Conservation (phyloP, 2,329 filamentous ascomycete genomes). For the Colletotrichum musicola region DNA sequence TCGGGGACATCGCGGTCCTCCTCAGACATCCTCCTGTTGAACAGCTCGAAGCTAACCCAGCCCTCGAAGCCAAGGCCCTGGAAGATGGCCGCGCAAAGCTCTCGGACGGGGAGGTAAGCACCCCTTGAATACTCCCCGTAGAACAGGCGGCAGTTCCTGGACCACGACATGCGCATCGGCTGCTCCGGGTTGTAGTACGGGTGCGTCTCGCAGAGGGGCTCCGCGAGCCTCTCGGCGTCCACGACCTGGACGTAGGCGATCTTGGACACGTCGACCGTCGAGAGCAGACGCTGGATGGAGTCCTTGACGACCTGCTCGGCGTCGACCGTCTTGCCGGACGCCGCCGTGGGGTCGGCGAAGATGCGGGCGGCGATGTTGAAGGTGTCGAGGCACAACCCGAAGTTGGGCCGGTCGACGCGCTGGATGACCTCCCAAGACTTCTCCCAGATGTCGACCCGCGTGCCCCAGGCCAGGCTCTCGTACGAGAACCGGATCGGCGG, state of each 20-base stretch:
- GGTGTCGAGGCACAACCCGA: slow-evolving; percentile 82
- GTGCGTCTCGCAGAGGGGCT: slow-evolving; percentile 66
- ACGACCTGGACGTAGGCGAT: slow-evolving; percentile 84
- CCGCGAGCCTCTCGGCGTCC: slow-evolving; percentile 74
- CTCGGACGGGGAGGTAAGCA: slow-evolving; percentile 75
- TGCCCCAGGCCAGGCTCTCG: slow-evolving; percentile 81
- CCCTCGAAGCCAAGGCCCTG: slow-evolving; percentile 75
- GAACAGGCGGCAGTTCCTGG: slow-evolving; percentile 75
- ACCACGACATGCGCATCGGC: slow-evolving; percentile 79
- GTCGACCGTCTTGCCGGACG: slow-evolving; percentile 61
- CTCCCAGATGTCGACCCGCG: slow-evolving; percentile 79
- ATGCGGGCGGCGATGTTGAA: slow-evolving; percentile 82
- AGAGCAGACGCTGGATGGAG: slow-evolving; percentile 67
- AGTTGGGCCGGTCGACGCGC: slow-evolving; percentile 75
- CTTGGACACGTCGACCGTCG: slow-evolving; percentile 70
- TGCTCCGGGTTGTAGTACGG: slow-evolving; percentile 50
- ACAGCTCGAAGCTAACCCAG: slow-evolving; percentile 80
- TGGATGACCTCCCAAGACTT: slow-evolving; percentile 76
- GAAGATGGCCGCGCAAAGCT: slow-evolving; percentile 72
- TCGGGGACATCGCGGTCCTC: slow-evolving; percentile 62
- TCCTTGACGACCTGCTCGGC: slow-evolving; percentile 67
- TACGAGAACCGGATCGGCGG: slow-evolving; percentile 77
- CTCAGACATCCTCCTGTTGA: slow-evolving; percentile 71
- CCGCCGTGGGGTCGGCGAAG: slow-evolving; percentile 73
- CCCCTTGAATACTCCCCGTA: slow-evolving; percentile 69